Evolutionary conservation across 805 yeast genomes (phyloP).

Genomic region (Nakazawaea ambrosiae): DNA sequence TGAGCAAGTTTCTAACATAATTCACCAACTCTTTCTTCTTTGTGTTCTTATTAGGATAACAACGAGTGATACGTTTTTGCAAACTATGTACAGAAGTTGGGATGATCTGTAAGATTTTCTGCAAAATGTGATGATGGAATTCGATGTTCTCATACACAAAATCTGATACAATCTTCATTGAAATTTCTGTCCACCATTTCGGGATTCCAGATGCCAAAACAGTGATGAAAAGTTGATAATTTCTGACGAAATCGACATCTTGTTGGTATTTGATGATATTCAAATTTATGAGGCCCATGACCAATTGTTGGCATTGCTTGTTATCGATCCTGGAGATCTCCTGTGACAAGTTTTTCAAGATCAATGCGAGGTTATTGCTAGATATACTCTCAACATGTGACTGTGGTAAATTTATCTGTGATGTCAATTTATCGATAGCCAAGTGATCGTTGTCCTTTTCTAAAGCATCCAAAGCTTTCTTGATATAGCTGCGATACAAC

Average conservation of each 20-base stretch:
- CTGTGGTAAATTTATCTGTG: slow-evolving; percentile 48
- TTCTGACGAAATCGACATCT: slow-evolving; percentile 31
- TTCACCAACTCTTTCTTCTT: slow-evolving; percentile 44
- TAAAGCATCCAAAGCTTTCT: slow-evolving; percentile 62
- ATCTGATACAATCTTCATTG: slow-evolving; percentile 56
- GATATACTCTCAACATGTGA: slow-evolving; percentile 49
- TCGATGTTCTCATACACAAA: slow-evolving; percentile 30
- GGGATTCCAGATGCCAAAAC: slow-evolving; percentile 83
- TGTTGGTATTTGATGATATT: slow-evolving; percentile 51
- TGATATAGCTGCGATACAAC: slow-evolving; percentile 34
- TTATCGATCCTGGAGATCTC: slow-evolving; percentile 67
- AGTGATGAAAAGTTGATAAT: slow-evolving; percentile 64
- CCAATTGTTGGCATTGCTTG: slow-evolving; percentile 41
- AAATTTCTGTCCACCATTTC: slow-evolving; percentile 85
- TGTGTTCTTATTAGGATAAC: slow-evolving; percentile 78
- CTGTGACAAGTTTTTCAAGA: slow-evolving; percentile 51
- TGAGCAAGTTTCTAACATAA: slow-evolving; percentile 60
- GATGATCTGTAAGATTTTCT: slow-evolving; percentile 57
- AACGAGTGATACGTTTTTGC: slow-evolving; percentile 45
- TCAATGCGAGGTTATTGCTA: slow-evolving; percentile 40
- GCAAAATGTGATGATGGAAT: slow-evolving; percentile 60
- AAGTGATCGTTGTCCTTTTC: slow-evolving; percentile 51
- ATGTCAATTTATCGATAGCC: slow-evolving; percentile 52
- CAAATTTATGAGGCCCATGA: slow-evolving; percentile 55
- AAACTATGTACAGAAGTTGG: slow-evolving; percentile 76